Evolutionary conservation across 345 rosid genomes (phyloP).

Genomic region (Boechera stricta): DNA sequence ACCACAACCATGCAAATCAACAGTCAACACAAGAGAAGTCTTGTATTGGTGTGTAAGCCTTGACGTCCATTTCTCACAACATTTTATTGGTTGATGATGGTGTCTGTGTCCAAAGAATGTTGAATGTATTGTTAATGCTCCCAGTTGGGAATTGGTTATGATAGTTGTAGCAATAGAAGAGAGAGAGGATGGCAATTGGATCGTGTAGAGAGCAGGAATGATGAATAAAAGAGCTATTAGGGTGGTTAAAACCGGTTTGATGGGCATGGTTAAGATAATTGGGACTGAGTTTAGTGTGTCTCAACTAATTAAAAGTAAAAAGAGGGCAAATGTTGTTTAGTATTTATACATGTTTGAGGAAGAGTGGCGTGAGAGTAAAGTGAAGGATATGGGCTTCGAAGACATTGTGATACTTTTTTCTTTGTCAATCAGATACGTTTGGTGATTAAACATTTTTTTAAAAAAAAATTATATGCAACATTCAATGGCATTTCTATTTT

Average conservation of each 20-base stretch:
- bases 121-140: conserved; percentile 31
- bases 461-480: neutral
- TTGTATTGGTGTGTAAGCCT: conserved; percentile 44
- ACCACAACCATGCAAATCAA: conserved; percentile 68
- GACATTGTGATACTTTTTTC: conserved; percentile 10
- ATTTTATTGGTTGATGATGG: conserved; percentile 43
- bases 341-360: conserved; percentile 31
- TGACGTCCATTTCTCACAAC: conserved; percentile 49
- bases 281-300: neutral
- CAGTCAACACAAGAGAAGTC: conserved; percentile 60
- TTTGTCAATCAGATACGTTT: conserved; percentile 15
- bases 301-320: conserved; percentile 15
- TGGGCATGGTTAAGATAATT: conserved; percentile 29
- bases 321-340: conserved; percentile 16
- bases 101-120: conserved; percentile 31
- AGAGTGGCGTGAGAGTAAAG: conserved; percentile 40
- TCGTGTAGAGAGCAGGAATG: conserved; percentile 30
- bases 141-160: conserved; percentile 28
- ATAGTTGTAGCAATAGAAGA: conserved; percentile 30
- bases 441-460: conserved; percentile 1
- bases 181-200: neutral
- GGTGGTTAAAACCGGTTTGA: conserved; percentile 26
- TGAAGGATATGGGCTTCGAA: conserved; percentile 30
- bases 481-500: neutral
- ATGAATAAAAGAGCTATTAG: neutral